Base-by-base conservation (phyloP, 2,329 filamentous ascomycete species). In the Cercospora sesami region DNA sequence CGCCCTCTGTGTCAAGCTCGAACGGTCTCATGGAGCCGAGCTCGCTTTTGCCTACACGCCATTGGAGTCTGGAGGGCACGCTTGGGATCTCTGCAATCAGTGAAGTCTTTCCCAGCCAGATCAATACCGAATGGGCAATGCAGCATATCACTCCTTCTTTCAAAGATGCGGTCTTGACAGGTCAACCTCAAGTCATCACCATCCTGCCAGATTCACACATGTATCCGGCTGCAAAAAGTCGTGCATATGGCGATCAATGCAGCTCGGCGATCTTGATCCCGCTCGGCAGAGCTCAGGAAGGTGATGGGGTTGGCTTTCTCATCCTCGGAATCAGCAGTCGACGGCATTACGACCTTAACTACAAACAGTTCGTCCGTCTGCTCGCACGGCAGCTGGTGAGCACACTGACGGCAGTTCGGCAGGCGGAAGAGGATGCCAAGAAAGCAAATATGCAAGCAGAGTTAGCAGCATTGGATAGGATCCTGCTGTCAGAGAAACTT, bases 261-360 rank as follows among this genome's bases (percentile, higher is more conserved):
- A 71, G 69, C 23, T 70, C 67, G 1, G 66, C 77, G 2, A 71
- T 80, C 10, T 69, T 81, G 3, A 79, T 77, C 39, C 78, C 79
- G 0, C 75, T 81, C 6, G 69, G 71, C 10, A 65, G 66, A 30
- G 67, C 61, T 6, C 69, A 69, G 45, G 63, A 69, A 10, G 67
- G 68, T 23, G 67, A 73, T 42, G 62, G 63, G 6, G 64, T 69
- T 18, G 73, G 71, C 0, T 73, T 74, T 30, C 28, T 74, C 4
- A 28, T 81, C 16, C 67, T 78, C 4, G 80, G 78, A 0, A 76
- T 78, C 0, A 80, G 80, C 58, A 79, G 78, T 0, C 77, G 73
- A 30, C 74, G 79, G 16, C 74, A 74, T 1, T 75, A 76, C 57
- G 79, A 80, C 51, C 67, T 70, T 1, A 68, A 70, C 7, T 78